Evolutionary conservation across 805 yeast genomes (phyloP), one percentile per base, ranked within the genome.

Genomic region (Metschnikowia lachancei): DNA sequence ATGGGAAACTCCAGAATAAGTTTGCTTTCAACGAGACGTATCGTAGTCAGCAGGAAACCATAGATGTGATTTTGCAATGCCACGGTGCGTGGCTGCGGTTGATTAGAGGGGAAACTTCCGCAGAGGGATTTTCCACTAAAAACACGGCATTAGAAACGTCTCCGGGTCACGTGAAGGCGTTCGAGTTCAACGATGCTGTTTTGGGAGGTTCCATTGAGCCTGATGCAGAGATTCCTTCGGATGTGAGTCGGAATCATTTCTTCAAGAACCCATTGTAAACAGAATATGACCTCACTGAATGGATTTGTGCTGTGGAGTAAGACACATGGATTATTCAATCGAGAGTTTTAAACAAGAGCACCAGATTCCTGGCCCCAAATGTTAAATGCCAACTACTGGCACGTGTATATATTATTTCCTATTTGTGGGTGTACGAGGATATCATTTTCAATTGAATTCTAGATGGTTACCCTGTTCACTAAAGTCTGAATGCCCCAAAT

Each of bases 11-110:
- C 61, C 87, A 82, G 72, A 94, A 94, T 74, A 86, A 85, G 71
- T 92, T 94, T 68, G 98, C 97, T n/a, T 90, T 89, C 82, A 79
- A 87, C 51, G 99, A 97, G 55, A 89, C 87, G 67, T 88, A 89
- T 76, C 87, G 87, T 72, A 82, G 83, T 78, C 87, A 81, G 75
- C 76, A 80, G 62, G 90, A 91, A 64, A 95, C 99, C 49, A 77
- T 87, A 58, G 89, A 86, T 56, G 80, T 91, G 57, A 80, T 92
- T 57, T 75, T 80, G 62, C 95, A 89, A 71, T 87, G 96, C 64
- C 69, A 78, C 62, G 84, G 80, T 59, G 88, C 96, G 45, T 92
- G 97, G 97, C 77, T 82, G 60, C 73, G 74, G 49, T 78, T 92
- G 56, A 74, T 90, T 53, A 64, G 71, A 42, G 95, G 95, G 55